Conservation (phyloP, 2,329 filamentous ascomycete species). For the Allantophomopsis cytisporea region DNA sequence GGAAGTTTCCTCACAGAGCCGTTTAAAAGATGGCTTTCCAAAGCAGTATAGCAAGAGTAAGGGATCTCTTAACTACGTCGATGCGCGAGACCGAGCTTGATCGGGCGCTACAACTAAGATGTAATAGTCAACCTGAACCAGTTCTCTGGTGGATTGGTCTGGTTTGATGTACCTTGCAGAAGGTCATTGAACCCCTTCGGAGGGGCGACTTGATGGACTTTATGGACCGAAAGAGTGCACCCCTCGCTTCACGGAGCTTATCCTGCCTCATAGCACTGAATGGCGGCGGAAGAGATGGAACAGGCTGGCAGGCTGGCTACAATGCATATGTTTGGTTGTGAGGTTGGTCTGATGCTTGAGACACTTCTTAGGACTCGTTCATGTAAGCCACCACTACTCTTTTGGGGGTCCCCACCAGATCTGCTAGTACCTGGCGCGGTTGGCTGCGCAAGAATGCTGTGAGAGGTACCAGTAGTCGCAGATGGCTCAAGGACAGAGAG, state of each 20-base stretch:
- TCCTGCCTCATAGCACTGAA: background rate
- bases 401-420: background rate
- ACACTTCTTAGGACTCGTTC: background rate
- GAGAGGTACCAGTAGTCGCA: too few relatives aligned
- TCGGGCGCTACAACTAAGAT: background rate
- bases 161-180: slow-evolving; percentile 1
- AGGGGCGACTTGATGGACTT: background rate
- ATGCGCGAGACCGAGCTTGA: background rate
- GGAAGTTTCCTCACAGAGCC: background rate
- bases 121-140: background rate
- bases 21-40: background rate
- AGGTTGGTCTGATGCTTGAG: background rate
- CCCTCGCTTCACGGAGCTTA: slow-evolving; percentile 1
- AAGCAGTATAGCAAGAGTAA: background rate
- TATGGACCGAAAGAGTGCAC: background rate
- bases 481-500: too few relatives aligned
- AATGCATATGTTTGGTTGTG: background rate
- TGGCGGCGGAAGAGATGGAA: background rate
- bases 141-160: background rate
- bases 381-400: background rate
- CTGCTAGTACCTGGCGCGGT: background rate
- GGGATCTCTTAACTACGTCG: background rate
- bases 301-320: background rate
- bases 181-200: background rate
- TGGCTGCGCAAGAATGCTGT: background rate